These are phyloP conservation scores for Russula sp. DNA, from an alignment of 768 basidiomycete genomes.

Conservation along the genomic window DNA sequence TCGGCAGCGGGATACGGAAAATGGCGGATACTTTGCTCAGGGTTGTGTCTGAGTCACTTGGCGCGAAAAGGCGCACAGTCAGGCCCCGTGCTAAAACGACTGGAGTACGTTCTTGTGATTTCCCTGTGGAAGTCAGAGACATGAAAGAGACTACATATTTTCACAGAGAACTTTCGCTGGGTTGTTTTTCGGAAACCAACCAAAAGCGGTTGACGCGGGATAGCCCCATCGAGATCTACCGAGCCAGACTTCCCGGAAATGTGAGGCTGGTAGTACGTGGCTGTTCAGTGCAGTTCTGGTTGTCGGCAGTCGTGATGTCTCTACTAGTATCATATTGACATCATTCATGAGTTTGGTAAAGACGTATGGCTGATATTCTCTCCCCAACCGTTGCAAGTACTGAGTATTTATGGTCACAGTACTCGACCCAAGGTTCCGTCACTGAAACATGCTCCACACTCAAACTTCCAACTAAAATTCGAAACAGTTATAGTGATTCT, in stretches of 20 bases:
- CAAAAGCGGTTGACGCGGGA: constrained; percentile 11
- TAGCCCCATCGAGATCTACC: constrained; percentile 12
- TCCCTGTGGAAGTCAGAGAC: background rate
- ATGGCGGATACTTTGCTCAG: constrained; percentile 4
- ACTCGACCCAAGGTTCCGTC: constrained; percentile 11
- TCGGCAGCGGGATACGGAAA: background rate
- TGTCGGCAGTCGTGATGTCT: background rate
- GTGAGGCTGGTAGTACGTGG: constrained; percentile 11
- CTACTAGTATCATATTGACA: constrained; percentile 17
- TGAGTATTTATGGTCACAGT: background rate
- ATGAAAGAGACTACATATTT: background rate
- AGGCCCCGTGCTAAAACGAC: background rate
- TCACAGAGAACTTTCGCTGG: constrained; percentile 12
- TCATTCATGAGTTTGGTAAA: constrained; percentile 9
- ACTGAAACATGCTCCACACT: background rate
- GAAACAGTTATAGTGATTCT: constrained; percentile 2
- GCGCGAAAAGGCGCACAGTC: background rate
- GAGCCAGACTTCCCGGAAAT: constrained; percentile 14
- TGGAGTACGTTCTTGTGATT: background rate
- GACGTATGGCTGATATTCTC: constrained; percentile 5
- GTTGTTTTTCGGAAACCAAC: constrained; percentile 12
- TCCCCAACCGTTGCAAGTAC: background rate
- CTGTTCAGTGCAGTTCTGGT: background rate
- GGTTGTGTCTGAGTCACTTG: background rate
- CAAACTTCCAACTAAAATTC: background rate